These are phyloP conservation scores for Coemansia sp. DNA, from an alignment of 192 early-diverging fungal genomes.

Conservation along the genomic window DNA sequence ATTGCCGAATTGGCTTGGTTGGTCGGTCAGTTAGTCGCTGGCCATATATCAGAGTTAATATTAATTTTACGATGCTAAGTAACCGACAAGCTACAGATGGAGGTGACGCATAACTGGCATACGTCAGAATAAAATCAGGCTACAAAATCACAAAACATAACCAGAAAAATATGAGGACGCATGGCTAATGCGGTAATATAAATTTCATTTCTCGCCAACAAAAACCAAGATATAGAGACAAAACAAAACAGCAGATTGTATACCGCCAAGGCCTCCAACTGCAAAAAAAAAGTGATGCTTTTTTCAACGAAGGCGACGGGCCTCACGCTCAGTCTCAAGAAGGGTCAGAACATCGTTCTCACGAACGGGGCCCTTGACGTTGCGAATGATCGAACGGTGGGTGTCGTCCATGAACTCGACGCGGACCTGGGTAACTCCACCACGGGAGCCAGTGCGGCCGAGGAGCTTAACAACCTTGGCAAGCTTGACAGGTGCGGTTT, in stretches of 20 bases:
- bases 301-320: constrained; percentile 93
- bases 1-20: not conserved
- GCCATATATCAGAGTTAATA: not conserved
- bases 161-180: not conserved
- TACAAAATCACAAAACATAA: not conserved
- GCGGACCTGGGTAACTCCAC: constrained; percentile 99
- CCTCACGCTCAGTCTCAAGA: constrained; percentile 99
- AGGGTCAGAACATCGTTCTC: constrained; percentile 96
- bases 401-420: constrained; percentile 98
- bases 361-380: constrained; percentile 99
- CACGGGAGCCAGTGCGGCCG: constrained; percentile 99
- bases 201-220: constrained; percentile 8
- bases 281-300: not conserved
- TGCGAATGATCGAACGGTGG: constrained; percentile 97
- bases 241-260: constrained; percentile 4
- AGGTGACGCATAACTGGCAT: not conserved
- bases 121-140: not conserved
- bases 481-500: constrained; percentile 70
- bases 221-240: constrained; percentile 3
- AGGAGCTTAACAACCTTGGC: constrained; percentile 95
- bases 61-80: not conserved
- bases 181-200: not conserved
- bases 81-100: not conserved
- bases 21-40: not conserved
- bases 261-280: not conserved